Evolutionary conservation across 2,329 filamentous ascomycete species (phyloP).

Genomic region (Alternaria gansuensis): DNA sequence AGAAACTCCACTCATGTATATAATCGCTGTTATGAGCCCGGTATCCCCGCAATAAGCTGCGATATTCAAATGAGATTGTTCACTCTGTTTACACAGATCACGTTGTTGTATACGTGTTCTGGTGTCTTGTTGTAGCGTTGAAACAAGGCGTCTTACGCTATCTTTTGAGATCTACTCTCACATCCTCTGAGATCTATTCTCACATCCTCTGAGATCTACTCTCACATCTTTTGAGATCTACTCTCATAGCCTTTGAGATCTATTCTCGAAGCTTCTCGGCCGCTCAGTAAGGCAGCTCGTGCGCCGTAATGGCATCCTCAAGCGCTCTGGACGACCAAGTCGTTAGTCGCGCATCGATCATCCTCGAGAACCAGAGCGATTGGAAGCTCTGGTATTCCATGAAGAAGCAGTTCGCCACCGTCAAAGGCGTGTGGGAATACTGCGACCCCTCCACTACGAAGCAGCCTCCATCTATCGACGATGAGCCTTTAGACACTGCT

Average conservation of each 20-base stretch:
- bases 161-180: not conserved
- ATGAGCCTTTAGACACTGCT: not conserved
- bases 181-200: not conserved
- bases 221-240: not conserved
- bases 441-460: not conserved
- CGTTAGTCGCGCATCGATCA: not conserved
- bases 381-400: no score
- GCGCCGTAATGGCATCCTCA: not conserved
- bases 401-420: slow-evolving; percentile 3
- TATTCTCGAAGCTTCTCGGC: not conserved
- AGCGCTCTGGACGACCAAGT: not conserved
- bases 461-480: not conserved
- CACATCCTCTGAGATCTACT: not conserved
- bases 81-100: not conserved
- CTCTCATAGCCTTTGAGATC: no score
- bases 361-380: no score
- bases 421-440: slow-evolving; percentile 13
- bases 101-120: no score
- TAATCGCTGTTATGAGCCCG: slow-evolving; percentile 11
- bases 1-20: no score
- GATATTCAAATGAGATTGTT: slow-evolving; percentile 11
- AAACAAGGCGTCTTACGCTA: no score
- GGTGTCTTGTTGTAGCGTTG: no score
- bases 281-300: slow-evolving; percentile 1
- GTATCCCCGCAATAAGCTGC: slow-evolving; percentile 9